phyloP scores from a whole-genome alignment of 2,329 filamentous ascomycete genomes.

The Aspergillus candidus region DNA sequence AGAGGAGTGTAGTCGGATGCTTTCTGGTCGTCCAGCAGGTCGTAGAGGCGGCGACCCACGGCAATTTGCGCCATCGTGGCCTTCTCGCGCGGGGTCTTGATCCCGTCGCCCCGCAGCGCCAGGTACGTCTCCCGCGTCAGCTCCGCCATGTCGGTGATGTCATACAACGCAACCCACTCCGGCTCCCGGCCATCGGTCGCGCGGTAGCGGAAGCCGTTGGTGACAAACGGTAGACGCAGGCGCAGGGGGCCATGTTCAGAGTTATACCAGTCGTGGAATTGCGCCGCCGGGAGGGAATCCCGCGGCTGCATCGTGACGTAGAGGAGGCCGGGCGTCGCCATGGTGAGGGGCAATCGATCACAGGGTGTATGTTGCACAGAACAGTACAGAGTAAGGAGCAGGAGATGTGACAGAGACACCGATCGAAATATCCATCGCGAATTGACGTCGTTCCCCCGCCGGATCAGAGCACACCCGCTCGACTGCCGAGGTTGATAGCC shows the following conservation, averaged over 20 bases:
- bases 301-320: slow-evolving; percentile 82
- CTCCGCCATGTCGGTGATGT: slow-evolving; percentile 67
- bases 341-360: slow-evolving; percentile 10
- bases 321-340: slow-evolving; percentile 59
- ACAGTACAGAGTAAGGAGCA: no score
- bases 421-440: no score
- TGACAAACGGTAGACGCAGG: slow-evolving; percentile 66
- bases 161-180: slow-evolving; percentile 73
- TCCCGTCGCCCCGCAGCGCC: slow-evolving; percentile 39
- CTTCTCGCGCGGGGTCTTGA: slow-evolving; percentile 55
- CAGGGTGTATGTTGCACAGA: no score
- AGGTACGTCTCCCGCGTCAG: slow-evolving; percentile 63
- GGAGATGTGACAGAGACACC: no score
- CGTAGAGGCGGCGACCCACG: slow-evolving; percentile 66
- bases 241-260: slow-evolving; percentile 83
- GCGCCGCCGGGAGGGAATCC: slow-evolving; percentile 55
- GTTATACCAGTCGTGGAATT: slow-evolving; percentile 92
- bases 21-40: slow-evolving; percentile 55
- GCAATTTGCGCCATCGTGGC: slow-evolving; percentile 60
- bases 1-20: slow-evolving; percentile 53
- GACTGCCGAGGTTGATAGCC: no score
- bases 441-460: no score
- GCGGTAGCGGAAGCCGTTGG: slow-evolving; percentile 72
- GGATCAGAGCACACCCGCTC: no score
- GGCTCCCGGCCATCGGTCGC: slow-evolving; percentile 59